Conservation (phyloP, 1,284 basidiomycete genomes). For the Ceratorhiza oryzae-sativae region DNA sequence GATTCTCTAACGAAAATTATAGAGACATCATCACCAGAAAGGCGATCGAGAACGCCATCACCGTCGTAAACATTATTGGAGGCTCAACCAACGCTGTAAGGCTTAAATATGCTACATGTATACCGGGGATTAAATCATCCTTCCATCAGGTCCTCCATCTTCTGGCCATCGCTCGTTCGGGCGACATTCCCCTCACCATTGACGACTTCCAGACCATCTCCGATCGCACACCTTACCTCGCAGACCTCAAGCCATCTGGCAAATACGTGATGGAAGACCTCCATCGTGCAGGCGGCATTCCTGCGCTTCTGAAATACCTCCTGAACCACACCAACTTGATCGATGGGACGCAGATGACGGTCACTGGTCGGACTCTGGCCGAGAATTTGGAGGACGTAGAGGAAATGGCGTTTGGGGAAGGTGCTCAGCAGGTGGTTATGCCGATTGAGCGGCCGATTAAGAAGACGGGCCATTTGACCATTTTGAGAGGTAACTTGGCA, state of each 20-base stretch:
- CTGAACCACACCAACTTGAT: conserved; percentile 87
- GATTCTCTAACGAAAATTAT: not conserved
- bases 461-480: conserved; percentile 88
- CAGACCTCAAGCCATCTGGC: conserved; percentile 93
- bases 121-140: conserved; percentile 32
- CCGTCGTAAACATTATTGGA: conserved; percentile 82
- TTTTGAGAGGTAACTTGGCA: conserved; percentile 88
- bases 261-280: conserved; percentile 98
- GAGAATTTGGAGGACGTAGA: conserved; percentile 86
- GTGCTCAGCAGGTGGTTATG: conserved; percentile 82
- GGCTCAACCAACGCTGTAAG: conserved; percentile 91
- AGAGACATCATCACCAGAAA: conserved; percentile 90
- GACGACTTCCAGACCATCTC: conserved; percentile 93
- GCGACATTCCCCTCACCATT: conserved; percentile 85
- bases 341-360: conserved; percentile 89
- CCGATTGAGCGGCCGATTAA: conserved; percentile 88
- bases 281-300: conserved; percentile 89
- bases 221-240: conserved; percentile 91
- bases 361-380: conserved; percentile 92
- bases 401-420: conserved; percentile 74
- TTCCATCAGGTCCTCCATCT: conserved; percentile 77
- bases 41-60: conserved; percentile 92
- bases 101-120: conserved; percentile 33
- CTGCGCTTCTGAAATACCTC: conserved; percentile 83
- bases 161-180: conserved; percentile 91